These are phyloP conservation scores for Penicillium sp. DNA, from an alignment of 2,329 filamentous ascomycete genomes.

Conservation along the genomic window DNA sequence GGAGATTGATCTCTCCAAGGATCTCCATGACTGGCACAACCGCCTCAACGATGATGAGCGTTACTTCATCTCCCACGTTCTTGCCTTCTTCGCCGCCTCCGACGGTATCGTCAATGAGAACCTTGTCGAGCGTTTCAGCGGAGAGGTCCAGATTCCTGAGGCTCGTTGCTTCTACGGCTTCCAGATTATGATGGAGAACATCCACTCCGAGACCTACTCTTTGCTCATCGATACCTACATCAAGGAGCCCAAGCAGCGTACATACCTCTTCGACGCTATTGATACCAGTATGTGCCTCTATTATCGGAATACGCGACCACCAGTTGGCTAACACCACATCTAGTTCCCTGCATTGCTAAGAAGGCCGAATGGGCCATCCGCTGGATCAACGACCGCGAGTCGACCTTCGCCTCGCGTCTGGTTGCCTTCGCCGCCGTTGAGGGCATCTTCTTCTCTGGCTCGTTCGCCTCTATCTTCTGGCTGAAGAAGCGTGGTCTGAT, in stretches of 20 bases:
- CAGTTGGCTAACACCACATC: slow-evolving; percentile 26
- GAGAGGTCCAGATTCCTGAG: slow-evolving; percentile 94
- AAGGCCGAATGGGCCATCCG: slow-evolving; percentile 97
- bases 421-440: slow-evolving; percentile 97
- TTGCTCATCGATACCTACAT: slow-evolving; percentile 99
- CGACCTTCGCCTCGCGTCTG: slow-evolving; percentile 90
- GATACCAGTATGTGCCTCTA: slow-evolving; percentile 73
- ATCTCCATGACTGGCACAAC: slow-evolving; percentile 99
- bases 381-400: slow-evolving; percentile 92
- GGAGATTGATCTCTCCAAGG: slow-evolving; percentile 98
- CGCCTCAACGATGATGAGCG: slow-evolving; percentile 93
- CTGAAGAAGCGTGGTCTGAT: slow-evolving; percentile 99
- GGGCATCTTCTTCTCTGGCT: slow-evolving; percentile 99
- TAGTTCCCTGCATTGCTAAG: slow-evolving; percentile 92
- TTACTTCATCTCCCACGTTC: slow-evolving; percentile 97
- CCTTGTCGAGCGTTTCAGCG: slow-evolving; percentile 94
- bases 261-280: slow-evolving; percentile 96
- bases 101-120: slow-evolving; percentile 99
- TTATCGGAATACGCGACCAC: neutral
- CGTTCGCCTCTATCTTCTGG: slow-evolving; percentile 99
- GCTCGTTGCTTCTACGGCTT: slow-evolving; percentile 99
- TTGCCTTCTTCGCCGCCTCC: slow-evolving; percentile 98
- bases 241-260: slow-evolving; percentile 91
- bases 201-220: slow-evolving; percentile 99
- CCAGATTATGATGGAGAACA: slow-evolving; percentile 99